Evolutionary conservation across 163 green algal species (phyloP).

Genomic region (Scenedesmus sp.): DNA sequence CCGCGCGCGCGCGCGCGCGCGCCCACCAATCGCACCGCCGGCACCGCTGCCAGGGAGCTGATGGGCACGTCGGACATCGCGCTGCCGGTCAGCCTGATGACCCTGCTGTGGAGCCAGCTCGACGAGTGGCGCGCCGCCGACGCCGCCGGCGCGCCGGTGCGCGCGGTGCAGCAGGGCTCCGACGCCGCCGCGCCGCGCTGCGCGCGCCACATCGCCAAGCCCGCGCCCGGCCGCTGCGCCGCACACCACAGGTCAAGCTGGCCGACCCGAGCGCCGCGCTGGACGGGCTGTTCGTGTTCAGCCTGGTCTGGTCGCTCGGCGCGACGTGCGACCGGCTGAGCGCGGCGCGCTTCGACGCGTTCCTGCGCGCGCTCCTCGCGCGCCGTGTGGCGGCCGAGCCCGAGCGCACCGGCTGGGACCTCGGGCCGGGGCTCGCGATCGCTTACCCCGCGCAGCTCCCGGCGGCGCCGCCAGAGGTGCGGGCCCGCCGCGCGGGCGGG

Average conservation of each 20-base stretch:
- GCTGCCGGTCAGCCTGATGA: constrained; percentile 59
- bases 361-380: constrained; percentile 46
- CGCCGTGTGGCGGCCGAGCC: constrained; percentile 9
- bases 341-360: constrained; percentile 25
- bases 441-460: constrained; percentile 39
- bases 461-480: constrained; percentile 55
- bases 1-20: too few species aligned
- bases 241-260: neutral
- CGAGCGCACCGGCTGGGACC: constrained; percentile 67
- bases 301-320: constrained; percentile 73
- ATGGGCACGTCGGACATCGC: constrained; percentile 71
- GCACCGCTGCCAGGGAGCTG: constrained; percentile 22
- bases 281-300: constrained; percentile 66
- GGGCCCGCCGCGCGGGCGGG: neutral
- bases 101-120: constrained; percentile 67
- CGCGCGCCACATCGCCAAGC: too few species aligned
- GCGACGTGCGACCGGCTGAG: constrained; percentile 54
- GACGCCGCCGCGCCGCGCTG: too few species aligned
- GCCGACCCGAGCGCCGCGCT: too few species aligned
- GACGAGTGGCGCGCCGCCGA: constrained; percentile 60
- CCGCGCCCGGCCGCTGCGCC: neutral
- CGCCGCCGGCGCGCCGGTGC: constrained; percentile 4
- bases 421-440: constrained; percentile 78
- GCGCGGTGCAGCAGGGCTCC: too few species aligned
- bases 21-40: neutral